Evolutionary conservation across 148 eudicot genomes (phyloP), one percentile per base, ranked within the genome.

Genomic region (Pouteria glomerata): DNA sequence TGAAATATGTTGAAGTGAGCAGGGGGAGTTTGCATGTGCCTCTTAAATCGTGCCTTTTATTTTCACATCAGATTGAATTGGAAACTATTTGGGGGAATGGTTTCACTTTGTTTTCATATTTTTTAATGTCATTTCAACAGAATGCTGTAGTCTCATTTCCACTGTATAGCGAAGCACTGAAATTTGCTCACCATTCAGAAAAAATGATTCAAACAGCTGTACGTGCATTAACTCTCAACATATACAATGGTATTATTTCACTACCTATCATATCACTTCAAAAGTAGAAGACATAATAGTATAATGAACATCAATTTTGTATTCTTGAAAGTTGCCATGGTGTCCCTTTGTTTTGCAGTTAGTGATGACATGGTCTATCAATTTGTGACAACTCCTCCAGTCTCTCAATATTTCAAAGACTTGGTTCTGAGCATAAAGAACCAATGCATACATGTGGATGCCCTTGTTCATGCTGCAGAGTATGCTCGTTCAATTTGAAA

Each of bases 191-290:
- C 58, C 84, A 85, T 31, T 84, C 81, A 45, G 86, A 85, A 72
- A 80, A 80, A 82, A 82, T 85, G 84, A 78, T 85, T 73, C 86
- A 83, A 70, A 83, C 86, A 26, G 83, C 86, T 63, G 65, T 85
- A 65, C 83, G 85, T 37, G 83, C 86, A 18, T 68, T 85, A 21
- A 81, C 86, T 24, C 81, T 83, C 31, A 83, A 77, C 72, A 74
- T 85, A 74, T 82, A 73, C 59, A 81, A 74, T 68, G 89, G 89
- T 85, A 81, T 64, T 68, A 33, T 33, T 24, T 56, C 39, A 14
- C 4, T 6, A 59, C 63, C 74, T 50, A 16, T 35, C 15, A 5
- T 65, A 14, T 29, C 53, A 63, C 29, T 67, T 62, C 35, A 65
- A 4, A 48, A 59, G 30, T 6, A 21, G 41, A 30, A 26, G 8